phyloP scores from a whole-genome alignment of 1,284 basidiomycete species.

The Polyporus tsugae region DNA sequence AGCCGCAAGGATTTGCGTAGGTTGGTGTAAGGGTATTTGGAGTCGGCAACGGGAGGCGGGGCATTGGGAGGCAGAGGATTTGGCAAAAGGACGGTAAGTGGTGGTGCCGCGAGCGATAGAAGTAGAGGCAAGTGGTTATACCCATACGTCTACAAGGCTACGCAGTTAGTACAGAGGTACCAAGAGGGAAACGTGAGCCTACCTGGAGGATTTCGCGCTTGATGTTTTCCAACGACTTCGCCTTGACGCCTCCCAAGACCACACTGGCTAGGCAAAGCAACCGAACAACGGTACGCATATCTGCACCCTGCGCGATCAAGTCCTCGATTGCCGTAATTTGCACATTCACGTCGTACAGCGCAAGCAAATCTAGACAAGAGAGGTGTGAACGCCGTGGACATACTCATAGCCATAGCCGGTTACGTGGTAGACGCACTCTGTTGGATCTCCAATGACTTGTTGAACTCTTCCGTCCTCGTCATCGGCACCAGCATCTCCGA shows the following conservation, averaged over 20 bases:
- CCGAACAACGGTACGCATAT: constrained; percentile 81
- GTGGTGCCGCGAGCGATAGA: constrained; percentile 78
- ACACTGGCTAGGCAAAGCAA: constrained; percentile 89
- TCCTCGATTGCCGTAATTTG: constrained; percentile 89
- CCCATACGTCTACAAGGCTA: constrained; percentile 79
- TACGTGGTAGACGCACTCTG: constrained; percentile 71
- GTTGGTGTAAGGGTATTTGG: constrained; percentile 74
- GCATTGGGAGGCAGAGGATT: constrained; percentile 65
- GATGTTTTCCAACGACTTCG: constrained; percentile 86
- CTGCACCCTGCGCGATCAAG: constrained; percentile 84
- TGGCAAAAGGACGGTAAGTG: constrained; percentile 72
- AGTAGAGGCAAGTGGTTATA: constrained; percentile 90
- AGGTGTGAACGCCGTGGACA: not conserved
- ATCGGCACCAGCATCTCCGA: constrained; percentile 91
- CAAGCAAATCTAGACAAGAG: constrained; percentile 78
- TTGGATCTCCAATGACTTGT: constrained; percentile 93
- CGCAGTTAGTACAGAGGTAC: constrained; percentile 21
- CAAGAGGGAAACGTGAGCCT: constrained; percentile 24
- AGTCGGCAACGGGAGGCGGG: constrained; percentile 49
- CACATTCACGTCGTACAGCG: constrained; percentile 82
- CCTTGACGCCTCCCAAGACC: constrained; percentile 87
- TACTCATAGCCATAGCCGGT: not conserved
- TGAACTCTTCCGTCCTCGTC: constrained; percentile 91
- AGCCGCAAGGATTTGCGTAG: constrained; percentile 90
- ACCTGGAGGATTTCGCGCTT: constrained; percentile 94